Evolutionary conservation across 225 moss, liverwort and hornwort genomes (phyloP).

Genomic region (Pleurozium schreberi): DNA sequence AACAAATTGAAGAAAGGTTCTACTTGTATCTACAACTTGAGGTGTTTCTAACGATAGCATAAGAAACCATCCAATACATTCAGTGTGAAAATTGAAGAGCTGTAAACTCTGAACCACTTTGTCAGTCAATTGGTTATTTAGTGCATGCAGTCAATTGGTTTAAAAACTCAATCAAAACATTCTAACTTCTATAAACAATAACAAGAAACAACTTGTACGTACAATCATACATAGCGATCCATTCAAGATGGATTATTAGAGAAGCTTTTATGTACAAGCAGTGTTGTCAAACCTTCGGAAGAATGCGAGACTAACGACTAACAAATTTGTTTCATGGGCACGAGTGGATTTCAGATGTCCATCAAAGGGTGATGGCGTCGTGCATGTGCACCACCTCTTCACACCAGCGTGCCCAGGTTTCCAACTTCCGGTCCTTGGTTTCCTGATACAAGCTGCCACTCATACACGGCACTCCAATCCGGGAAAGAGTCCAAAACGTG

Average conservation of each 20-base stretch:
- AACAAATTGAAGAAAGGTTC: too few species aligned
- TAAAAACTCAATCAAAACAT: not conserved
- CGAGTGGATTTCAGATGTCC: not conserved
- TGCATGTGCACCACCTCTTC: not conserved
- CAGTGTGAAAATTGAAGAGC: too few species aligned
- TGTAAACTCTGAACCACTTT: not conserved
- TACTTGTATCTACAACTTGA: too few species aligned
- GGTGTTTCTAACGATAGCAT: too few species aligned
- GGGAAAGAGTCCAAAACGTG: accelerated
- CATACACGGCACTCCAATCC: not conserved
- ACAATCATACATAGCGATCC: too few species aligned
- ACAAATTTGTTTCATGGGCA: too few species aligned
- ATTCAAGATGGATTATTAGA: too few species aligned
- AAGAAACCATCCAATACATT: too few species aligned
- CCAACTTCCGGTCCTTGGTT: too few species aligned
- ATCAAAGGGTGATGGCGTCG: not conserved
- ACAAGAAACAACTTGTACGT: too few species aligned
- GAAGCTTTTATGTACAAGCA: too few species aligned
- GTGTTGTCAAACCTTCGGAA: too few species aligned
- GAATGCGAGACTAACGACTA: not conserved
- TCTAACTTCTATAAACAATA: not conserved
- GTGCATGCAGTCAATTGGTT: not conserved
- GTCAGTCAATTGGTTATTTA: not conserved
- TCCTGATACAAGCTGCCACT: not conserved
- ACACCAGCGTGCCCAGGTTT: not conserved